Conservation (phyloP, 108 stramenopile genomes). For the Conticribra guillardii region DNA sequence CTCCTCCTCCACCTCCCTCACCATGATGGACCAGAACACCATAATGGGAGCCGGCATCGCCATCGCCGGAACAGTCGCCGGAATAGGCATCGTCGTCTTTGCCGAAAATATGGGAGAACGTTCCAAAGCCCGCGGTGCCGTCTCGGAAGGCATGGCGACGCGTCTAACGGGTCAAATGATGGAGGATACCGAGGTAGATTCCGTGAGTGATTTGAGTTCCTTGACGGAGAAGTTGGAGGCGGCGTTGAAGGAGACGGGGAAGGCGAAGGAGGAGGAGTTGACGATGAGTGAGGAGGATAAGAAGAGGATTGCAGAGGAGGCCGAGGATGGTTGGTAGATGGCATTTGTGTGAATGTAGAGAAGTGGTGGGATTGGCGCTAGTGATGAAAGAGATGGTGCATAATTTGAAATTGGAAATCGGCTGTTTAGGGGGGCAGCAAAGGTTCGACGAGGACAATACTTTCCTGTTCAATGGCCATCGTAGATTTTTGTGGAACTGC, state of each 20-base stretch:
- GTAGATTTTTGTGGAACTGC: no score
- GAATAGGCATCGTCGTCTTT: slow-evolving; percentile 77
- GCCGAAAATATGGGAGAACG: slow-evolving; percentile 85
- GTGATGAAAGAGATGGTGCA: no score
- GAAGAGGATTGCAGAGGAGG: slow-evolving; percentile 78
- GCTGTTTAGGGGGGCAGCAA: no score
- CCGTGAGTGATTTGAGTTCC: slow-evolving; percentile 75
- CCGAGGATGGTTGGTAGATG: slow-evolving; percentile 86
- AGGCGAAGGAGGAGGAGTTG: slow-evolving; percentile 60
- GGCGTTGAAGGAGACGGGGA: slow-evolving; percentile 76
- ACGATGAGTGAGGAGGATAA: slow-evolving; percentile 83
- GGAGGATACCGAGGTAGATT: slow-evolving; percentile 87
- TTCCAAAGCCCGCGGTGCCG: slow-evolving; percentile 75
- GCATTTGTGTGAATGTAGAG: background rate
- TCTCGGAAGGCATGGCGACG: slow-evolving; percentile 81
- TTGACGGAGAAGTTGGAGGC: slow-evolving; percentile 80
- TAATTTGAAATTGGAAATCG: no score
- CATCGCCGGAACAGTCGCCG: slow-evolving; percentile 69
- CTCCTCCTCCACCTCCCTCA: slow-evolving; percentile 31
- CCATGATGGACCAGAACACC: slow-evolving; percentile 49
- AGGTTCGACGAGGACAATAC: no score
- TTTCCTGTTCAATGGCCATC: no score
- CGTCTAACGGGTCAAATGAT: slow-evolving; percentile 71
- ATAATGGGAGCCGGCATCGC: slow-evolving; percentile 72
- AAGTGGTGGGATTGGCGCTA: no score